A percentile compares a stretch with the other conserved stretches of the same genome.
These are phyloP conservation scores for Aspergillus sclerotiicarbonarius DNA, from an alignment of 495 filamentous ascomycete genomes.

Conservation along the genomic window DNA sequence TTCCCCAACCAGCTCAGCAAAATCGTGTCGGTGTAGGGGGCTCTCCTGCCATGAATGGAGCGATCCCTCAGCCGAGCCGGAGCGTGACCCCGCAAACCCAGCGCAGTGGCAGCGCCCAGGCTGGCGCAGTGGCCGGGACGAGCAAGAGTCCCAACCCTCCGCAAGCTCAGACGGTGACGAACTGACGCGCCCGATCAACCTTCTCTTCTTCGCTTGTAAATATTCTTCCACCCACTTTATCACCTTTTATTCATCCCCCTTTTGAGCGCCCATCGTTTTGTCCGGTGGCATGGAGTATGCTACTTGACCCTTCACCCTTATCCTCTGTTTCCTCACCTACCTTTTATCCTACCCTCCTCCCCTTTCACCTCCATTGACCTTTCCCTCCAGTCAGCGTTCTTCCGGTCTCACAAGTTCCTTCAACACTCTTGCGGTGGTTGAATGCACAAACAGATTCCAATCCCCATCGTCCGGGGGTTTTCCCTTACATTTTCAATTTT, in stretches of 20 bases:
- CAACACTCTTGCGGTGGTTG: background rate
- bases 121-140: conserved; percentile 33
- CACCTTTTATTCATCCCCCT: conserved; percentile 11
- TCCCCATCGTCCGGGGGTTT: background rate
- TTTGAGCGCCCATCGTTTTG: background rate
- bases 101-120: conserved; percentile 45
- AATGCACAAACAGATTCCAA: conserved; percentile 7
- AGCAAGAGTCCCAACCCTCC: conserved; percentile 47
- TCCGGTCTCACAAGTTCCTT: background rate
- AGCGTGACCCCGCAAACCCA: conserved; percentile 52
- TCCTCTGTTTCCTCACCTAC: background rate
- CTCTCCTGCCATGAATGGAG: conserved; percentile 43
- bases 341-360: background rate
- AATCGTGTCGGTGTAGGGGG: conserved; percentile 39
- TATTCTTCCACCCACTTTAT: conserved; percentile 25
- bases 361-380: background rate
- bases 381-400: background rate
- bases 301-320: background rate
- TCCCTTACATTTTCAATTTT: conserved; percentile 22
- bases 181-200: conserved; percentile 19
- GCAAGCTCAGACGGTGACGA: conserved; percentile 42
- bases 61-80: conserved; percentile 39
- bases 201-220: conserved; percentile 37
- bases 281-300: background rate
- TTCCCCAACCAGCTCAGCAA: conserved; percentile 56